Evolutionary conservation across 2,329 filamentous ascomycete species (phyloP).

Genomic region (Phyllosticta citriasiana): DNA sequence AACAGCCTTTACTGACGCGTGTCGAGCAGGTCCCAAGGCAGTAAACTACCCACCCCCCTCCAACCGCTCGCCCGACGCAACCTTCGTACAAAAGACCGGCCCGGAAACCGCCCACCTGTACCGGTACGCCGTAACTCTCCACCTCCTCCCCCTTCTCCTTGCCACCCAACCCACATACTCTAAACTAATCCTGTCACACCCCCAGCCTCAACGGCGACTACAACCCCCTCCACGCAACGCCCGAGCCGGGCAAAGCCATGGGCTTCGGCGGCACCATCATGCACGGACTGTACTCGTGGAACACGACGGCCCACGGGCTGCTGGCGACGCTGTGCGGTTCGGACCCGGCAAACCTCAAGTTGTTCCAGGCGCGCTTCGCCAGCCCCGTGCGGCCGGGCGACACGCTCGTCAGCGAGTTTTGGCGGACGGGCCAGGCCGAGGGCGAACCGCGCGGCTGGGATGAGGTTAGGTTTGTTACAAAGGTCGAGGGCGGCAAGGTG

Average conservation of each 20-base stretch:
- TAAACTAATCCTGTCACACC: not conserved
- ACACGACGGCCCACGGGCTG: conserved; percentile 63
- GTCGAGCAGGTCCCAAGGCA: conserved; percentile 49
- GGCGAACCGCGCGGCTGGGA: conserved; percentile 55
- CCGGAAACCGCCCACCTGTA: conserved; percentile 50
- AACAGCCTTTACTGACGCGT: not conserved
- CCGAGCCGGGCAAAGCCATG: conserved; percentile 78
- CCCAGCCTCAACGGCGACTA: conserved; percentile 79
- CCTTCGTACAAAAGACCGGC: conserved; percentile 60
- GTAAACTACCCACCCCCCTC: conserved; percentile 69
- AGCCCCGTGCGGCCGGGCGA: conserved; percentile 76
- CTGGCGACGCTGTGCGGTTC: conserved; percentile 64
- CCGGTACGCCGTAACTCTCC: not conserved
- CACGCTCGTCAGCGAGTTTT: conserved; percentile 71
- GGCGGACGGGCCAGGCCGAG: conserved; percentile 61
- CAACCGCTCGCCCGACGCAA: conserved; percentile 59
- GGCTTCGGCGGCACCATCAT: conserved; percentile 84
- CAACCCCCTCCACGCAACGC: conserved; percentile 83
- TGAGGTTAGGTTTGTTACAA: conserved; percentile 71
- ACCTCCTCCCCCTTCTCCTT: not conserved
- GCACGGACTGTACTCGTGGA: conserved; percentile 84
- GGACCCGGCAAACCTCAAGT: conserved; percentile 71
- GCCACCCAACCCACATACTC: not conserved
- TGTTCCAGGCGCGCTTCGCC: conserved; percentile 83
- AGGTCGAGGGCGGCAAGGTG: conserved; percentile 71